Base-by-base conservation (phyloP, 345 rosid genomes). In the Heritiera fomes region DNA sequence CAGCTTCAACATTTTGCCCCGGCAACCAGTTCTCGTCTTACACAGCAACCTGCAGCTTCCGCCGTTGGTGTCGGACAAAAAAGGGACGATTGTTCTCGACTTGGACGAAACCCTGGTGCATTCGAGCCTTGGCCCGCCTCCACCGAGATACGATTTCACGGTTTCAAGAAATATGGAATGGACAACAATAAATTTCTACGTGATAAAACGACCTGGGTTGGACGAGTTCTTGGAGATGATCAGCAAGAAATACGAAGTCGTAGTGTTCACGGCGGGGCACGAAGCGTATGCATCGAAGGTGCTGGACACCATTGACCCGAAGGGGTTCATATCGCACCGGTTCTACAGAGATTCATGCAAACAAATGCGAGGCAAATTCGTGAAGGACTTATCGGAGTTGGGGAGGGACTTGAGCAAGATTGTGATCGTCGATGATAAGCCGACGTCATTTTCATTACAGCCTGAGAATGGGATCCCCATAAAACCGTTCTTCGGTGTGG, bases 361-460 rank as follows among this genome's bases (percentile, higher is more conserved):
- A 45, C 89, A 87, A 60, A 78, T 88, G 9, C 90, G 87, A 7
- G 99, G 98, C 69, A 93, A 78, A 78, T 87, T 83, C 56, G 88
- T 90, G 30, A 95, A 95, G 85, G 97, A 95, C 83, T 84, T 93
- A 82, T 87, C 94, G 11, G 76, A 79, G 46, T 78, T 84, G 78
- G 91, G 90, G 77, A 90, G 96, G 78, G 93, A 93, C 63, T 20
- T 93, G 85, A 85, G 81, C 34, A 88, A 82, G 34, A 91, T 83
- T 11, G 92, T 90, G 79, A 90, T 95, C 20, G 91, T 95, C 14
- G 99, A 95, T 17, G 99, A 95, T 34, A 95, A 95, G 66, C 96
- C 96, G 0, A 87, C 89, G 38, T 85, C 93, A 1, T 95, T 88
- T 67, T 53, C 75, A 43, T 87, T 86, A 56, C 98, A 95, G 77